These are phyloP conservation scores for Ascochyta viciae-villosae DNA, from an alignment of 2,329 filamentous ascomycete species.

Conservation along the genomic window DNA sequence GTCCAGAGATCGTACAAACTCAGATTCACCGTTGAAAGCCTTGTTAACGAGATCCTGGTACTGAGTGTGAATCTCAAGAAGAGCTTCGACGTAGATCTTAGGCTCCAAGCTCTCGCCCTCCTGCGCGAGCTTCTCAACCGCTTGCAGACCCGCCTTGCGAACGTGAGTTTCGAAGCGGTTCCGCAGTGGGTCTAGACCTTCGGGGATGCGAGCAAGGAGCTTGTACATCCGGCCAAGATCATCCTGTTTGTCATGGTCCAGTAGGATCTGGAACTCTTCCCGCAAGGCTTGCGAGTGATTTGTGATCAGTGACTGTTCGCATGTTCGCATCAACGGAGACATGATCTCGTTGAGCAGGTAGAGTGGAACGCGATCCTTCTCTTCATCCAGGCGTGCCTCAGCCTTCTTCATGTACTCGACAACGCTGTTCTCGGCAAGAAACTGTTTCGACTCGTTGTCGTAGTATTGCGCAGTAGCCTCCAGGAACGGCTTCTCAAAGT, in stretches of 20 bases:
- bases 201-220: constrained; percentile 84
- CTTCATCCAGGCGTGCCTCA: constrained; percentile 84
- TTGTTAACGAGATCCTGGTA: constrained; percentile 91
- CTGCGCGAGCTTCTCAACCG: constrained; percentile 88
- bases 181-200: constrained; percentile 88
- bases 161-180: constrained; percentile 92
- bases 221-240: constrained; percentile 98
- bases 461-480: constrained; percentile 86
- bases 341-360: constrained; percentile 93
- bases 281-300: constrained; percentile 85
- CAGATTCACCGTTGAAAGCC: constrained; percentile 93
- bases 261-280: constrained; percentile 92
- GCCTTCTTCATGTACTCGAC: constrained; percentile 99
- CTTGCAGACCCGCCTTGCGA: constrained; percentile 83
- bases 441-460: constrained; percentile 88
- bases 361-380: constrained; percentile 90
- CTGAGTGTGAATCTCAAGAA: constrained; percentile 92
- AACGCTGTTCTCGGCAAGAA: constrained; percentile 94
- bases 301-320: constrained; percentile 86
- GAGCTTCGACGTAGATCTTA: constrained; percentile 93
- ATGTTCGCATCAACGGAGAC: constrained; percentile 80
- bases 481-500: constrained; percentile 94
- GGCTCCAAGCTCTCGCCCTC: constrained; percentile 92
- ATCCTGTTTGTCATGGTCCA: constrained; percentile 93
- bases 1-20: constrained; percentile 94